A percentile compares a stretch with the other conserved stretches of the same genome.
Conservation (phyloP, 257 asterid species). For the Haberlea rhodopensis region DNA sequence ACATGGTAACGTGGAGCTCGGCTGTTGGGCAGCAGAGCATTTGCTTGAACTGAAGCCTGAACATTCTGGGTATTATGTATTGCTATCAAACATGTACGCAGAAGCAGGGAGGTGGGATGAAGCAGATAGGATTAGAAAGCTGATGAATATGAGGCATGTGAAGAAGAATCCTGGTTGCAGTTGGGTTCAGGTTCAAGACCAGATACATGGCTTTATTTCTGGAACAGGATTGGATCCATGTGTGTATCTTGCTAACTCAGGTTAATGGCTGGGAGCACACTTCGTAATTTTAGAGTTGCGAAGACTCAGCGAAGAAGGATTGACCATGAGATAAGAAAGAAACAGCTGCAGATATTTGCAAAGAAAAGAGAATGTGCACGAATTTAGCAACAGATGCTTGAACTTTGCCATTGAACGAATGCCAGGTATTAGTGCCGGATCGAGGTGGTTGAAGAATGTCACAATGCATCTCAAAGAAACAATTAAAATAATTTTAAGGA, state of each 20-base stretch:
- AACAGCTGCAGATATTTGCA: not conserved
- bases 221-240: constrained; percentile 44
- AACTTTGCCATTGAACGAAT: not conserved
- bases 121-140: constrained; percentile 60
- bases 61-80: constrained; percentile 70
- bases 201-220: constrained; percentile 40
- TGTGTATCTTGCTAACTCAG: constrained; percentile 29
- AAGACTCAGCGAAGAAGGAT: not conserved
- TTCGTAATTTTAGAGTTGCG: not conserved
- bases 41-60: constrained; percentile 55
- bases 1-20: constrained; percentile 63
- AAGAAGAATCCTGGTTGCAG: constrained; percentile 79
- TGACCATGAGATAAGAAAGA: not conserved
- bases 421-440: not conserved
- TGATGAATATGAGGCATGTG: constrained; percentile 62
- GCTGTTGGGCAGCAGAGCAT: constrained; percentile 71
- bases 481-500: too few relatives aligned
- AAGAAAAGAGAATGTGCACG: not conserved
- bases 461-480: not conserved
- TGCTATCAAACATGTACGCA: constrained; percentile 69
- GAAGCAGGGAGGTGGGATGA: constrained; percentile 81
- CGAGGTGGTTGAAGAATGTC: not conserved
- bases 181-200: constrained; percentile 60
- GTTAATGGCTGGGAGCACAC: not conserved
- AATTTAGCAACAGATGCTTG: not conserved